Conservation (phyloP, 148 eudicot genomes). For the Simmondsia chinensis region DNA sequence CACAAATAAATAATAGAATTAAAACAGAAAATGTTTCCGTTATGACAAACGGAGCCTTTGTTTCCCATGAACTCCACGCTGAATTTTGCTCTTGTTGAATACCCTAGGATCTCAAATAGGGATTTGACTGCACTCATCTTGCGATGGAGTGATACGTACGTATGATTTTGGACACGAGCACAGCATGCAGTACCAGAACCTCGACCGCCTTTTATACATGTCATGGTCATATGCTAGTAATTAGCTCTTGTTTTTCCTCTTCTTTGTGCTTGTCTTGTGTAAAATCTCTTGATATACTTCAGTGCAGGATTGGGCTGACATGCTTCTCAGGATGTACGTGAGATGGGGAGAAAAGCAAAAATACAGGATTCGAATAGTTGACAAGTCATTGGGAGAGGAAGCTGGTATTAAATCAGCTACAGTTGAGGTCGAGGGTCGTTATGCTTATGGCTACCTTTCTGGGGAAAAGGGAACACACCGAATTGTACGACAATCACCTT, state of each 20-base stretch:
- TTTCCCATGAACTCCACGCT: too few relatives aligned
- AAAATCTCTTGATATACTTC: constrained; percentile 57
- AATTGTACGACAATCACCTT: constrained; percentile 89
- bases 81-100: too few relatives aligned
- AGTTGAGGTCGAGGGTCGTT: constrained; percentile 79
- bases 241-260: neutral
- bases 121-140: too few relatives aligned
- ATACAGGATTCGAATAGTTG: constrained; percentile 81
- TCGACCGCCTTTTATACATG: too few relatives aligned
- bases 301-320: constrained; percentile 99
- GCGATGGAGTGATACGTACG: too few relatives aligned
- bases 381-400: constrained; percentile 90
- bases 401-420: constrained; percentile 98
- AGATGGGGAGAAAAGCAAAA: constrained; percentile 98
- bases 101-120: too few relatives aligned
- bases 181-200: too few relatives aligned
- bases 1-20: too few relatives aligned
- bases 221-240: too few relatives aligned
- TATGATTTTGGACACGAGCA: too few relatives aligned
- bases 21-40: too few relatives aligned
- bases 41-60: too few relatives aligned
- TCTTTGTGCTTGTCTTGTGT: constrained; percentile 19
- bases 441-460: constrained; percentile 94
- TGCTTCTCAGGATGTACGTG: constrained; percentile 95
- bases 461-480: constrained; percentile 98